Percentiles rank a stretch among this genome's conserved stretches.
These are phyloP conservation scores for Trichoderma cornu-damae DNA, from an alignment of 2,329 filamentous ascomycete species.

Conservation along the genomic window DNA sequence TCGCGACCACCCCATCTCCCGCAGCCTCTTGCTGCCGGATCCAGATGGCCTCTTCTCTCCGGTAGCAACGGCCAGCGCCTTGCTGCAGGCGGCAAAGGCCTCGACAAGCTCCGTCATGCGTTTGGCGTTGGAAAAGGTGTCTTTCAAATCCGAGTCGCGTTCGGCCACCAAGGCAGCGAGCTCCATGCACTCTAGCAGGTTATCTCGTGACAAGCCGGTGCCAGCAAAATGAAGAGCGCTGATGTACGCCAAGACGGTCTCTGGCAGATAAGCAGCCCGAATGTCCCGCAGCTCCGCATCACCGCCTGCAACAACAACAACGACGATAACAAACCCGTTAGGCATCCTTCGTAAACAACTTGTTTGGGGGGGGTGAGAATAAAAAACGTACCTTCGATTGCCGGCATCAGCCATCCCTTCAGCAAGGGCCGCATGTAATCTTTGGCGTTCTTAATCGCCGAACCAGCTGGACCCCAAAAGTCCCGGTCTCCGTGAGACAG, in stretches of 20 bases:
- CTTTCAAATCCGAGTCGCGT: conserved; percentile 60
- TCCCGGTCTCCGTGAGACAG: conserved; percentile 33
- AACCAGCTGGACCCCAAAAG: conserved; percentile 51
- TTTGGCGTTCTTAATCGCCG: conserved; percentile 50
- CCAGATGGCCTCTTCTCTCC: conserved; percentile 49
- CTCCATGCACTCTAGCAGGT: conserved; percentile 81
- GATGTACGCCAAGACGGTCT: conserved; percentile 78
- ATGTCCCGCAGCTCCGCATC: conserved; percentile 59
- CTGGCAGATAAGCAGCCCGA: conserved; percentile 75
- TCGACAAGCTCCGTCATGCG: conserved; percentile 73
- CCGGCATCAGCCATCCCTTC: conserved; percentile 56
- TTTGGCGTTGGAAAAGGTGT: conserved; percentile 57
- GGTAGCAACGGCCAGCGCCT: conserved; percentile 57
- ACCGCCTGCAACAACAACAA: conserved; percentile 34
- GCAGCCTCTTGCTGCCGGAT: conserved; percentile 53
- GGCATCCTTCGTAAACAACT: background rate
- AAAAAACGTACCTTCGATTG: conserved; percentile 47
- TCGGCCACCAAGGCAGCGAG: conserved; percentile 71
- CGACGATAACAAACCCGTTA: background rate
- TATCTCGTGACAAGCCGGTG: conserved; percentile 66
- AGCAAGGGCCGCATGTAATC: conserved; percentile 57
- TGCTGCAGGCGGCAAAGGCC: conserved; percentile 70
- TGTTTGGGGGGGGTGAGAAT: background rate
- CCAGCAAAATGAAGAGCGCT: conserved; percentile 75
- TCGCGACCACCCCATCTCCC: conserved; percentile 58